Conservation (phyloP, 2,329 filamentous ascomycete genomes). For the Nemania bipapillata region DNA sequence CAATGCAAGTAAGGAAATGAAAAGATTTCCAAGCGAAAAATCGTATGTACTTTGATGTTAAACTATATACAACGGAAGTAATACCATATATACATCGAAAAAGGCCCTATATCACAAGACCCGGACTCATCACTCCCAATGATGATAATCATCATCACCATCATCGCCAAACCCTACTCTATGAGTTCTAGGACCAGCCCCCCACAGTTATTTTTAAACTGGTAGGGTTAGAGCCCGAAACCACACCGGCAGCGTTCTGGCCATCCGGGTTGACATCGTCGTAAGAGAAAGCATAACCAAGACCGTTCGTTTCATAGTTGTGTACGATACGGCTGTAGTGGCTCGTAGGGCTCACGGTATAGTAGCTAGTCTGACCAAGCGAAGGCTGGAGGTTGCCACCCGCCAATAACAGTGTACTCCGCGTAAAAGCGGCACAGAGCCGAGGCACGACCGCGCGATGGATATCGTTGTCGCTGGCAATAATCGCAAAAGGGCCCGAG, state of each 20-base stretch:
- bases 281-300: constrained; percentile 74
- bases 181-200: constrained; percentile 47
- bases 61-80: constrained; percentile 33
- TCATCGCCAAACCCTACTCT: neutral
- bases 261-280: constrained; percentile 72
- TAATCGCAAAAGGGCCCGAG: constrained; percentile 58
- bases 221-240: constrained; percentile 59
- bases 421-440: constrained; percentile 62
- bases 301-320: constrained; percentile 66
- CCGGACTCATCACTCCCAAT: neutral
- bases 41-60: constrained; percentile 14
- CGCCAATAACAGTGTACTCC: constrained; percentile 58
- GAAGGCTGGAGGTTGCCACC: constrained; percentile 61
- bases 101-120: neutral
- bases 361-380: constrained; percentile 55
- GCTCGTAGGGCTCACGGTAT: constrained; percentile 57
- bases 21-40: neutral
- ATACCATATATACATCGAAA: constrained; percentile 10
- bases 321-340: constrained; percentile 73
- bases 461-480: constrained; percentile 53
- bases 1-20: neutral
- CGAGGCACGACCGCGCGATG: constrained; percentile 59
- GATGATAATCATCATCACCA: no score
- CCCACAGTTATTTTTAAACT: constrained; percentile 62
- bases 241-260: constrained; percentile 64